phyloP scores from a whole-genome alignment of 148 eudicot genomes.

The Rhododendron henanense region DNA sequence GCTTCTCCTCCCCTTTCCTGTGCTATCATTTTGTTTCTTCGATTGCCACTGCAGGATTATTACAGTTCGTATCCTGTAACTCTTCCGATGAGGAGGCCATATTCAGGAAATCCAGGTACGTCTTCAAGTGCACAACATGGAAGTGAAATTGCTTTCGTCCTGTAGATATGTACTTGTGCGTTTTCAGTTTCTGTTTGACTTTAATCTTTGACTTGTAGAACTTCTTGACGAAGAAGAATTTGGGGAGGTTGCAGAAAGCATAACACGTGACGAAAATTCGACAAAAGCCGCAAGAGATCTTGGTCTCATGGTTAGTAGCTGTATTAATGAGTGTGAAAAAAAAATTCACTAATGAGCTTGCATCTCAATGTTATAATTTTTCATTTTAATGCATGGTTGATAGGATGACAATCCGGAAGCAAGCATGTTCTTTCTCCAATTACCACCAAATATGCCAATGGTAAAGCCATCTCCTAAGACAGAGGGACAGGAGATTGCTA shows the following conservation, averaged over 20 bases:
- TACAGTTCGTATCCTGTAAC: constrained; percentile 59
- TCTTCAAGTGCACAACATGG: constrained; percentile 4
- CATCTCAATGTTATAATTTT: not conserved
- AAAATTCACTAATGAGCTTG: not conserved
- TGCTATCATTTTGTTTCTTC: not conserved
- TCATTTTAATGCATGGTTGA: constrained; percentile 1
- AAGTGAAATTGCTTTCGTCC: not conserved
- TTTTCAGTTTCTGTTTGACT: not conserved
- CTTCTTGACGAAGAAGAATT: constrained; percentile 55
- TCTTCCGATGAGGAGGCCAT: constrained; percentile 76
- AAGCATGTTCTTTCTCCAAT: constrained; percentile 49
- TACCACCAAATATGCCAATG: constrained; percentile 56
- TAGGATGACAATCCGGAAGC: constrained; percentile 53
- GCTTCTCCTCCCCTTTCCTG: not conserved
- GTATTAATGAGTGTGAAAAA: not conserved
- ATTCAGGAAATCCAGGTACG: constrained; percentile 86
- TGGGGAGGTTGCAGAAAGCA: constrained; percentile 28
- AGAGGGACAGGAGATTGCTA: constrained; percentile 19
- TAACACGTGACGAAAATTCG: constrained; percentile 31
- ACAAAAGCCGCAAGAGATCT: constrained; percentile 47
- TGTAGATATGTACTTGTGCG: not conserved
- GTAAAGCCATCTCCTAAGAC: constrained; percentile 26
- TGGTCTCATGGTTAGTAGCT: constrained; percentile 60
- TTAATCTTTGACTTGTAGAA: constrained; percentile 37
- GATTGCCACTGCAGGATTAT: constrained; percentile 50